Conservation (phyloP, 2,329 filamentous ascomycete genomes). For the Botrytis pseudocinerea region DNA sequence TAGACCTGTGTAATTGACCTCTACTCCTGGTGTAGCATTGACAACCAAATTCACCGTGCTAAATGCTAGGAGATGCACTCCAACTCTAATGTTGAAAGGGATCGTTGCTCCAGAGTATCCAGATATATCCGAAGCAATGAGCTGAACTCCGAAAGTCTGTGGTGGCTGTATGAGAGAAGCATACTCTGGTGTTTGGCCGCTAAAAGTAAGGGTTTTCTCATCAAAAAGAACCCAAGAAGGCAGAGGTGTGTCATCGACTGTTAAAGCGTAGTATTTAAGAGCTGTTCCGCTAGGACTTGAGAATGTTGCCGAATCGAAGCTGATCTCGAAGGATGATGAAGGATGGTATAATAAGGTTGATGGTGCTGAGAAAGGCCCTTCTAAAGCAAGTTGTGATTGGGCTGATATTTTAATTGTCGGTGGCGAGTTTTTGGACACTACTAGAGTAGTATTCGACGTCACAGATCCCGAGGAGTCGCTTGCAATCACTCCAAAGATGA, state of each 20-base stretch:
- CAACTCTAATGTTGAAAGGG: slow-evolving; percentile 71
- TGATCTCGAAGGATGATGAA: slow-evolving; percentile 53
- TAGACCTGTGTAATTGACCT: slow-evolving; percentile 56
- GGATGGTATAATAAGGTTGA: slow-evolving; percentile 59
- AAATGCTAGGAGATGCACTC: slow-evolving; percentile 68
- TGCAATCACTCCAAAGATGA: slow-evolving; percentile 64
- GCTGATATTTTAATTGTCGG: slow-evolving; percentile 59
- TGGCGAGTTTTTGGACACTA: slow-evolving; percentile 61
- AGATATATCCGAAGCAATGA: slow-evolving; percentile 77
- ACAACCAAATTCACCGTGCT: slow-evolving; percentile 56
- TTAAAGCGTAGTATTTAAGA: slow-evolving; percentile 75
- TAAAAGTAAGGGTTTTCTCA: slow-evolving; percentile 61
- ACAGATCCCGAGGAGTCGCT: slow-evolving; percentile 64
- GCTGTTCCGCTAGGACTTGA: slow-evolving; percentile 43
- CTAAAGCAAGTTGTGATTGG: slow-evolving; percentile 55
- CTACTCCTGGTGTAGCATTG: slow-evolving; percentile 55
- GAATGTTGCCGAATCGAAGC: slow-evolving; percentile 63
- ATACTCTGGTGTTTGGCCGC: slow-evolving; percentile 67
- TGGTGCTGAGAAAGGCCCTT: slow-evolving; percentile 62
- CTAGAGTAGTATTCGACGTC: slow-evolving; percentile 66
- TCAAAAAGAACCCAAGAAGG: slow-evolving; percentile 86
- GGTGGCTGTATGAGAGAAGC: slow-evolving; percentile 65
- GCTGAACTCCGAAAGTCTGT: slow-evolving; percentile 68
- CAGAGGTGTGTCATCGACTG: slow-evolving; percentile 75
- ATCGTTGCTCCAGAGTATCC: slow-evolving; percentile 70